Conservation (phyloP, 495 filamentous ascomycete genomes). For the Polyplosphaeria fusca region DNA sequence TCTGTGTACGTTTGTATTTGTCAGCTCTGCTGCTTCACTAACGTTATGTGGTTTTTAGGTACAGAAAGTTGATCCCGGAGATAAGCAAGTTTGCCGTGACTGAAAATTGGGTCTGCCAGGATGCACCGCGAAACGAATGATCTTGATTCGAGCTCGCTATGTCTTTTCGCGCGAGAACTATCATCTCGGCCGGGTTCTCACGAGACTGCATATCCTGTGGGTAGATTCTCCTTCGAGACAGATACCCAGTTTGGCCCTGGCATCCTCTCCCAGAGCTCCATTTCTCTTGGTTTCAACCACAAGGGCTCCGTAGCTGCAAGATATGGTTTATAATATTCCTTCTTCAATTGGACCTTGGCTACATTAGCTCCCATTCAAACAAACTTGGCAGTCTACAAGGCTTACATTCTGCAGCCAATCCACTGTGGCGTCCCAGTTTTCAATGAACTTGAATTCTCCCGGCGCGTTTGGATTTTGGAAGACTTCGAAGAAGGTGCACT, state of each 20-base stretch:
- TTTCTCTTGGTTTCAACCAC: constrained; percentile 44
- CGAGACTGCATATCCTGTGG: too few relatives aligned
- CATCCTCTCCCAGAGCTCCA: constrained; percentile 40
- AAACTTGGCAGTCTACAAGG: too few relatives aligned
- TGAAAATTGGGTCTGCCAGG: too few relatives aligned
- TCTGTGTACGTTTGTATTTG: too few relatives aligned
- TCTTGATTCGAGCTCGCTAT: too few relatives aligned
- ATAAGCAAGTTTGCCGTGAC: too few relatives aligned
- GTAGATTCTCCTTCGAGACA: constrained; percentile 11
- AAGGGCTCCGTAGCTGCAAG: constrained; percentile 48
- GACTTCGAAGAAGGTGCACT: constrained; percentile 51
- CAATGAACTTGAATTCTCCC: constrained; percentile 47
- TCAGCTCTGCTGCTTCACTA: too few relatives aligned
- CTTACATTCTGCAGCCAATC: constrained; percentile 47
- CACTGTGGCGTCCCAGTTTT: constrained; percentile 46
- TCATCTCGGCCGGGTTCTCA: too few relatives aligned
- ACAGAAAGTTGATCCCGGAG: too few relatives aligned
- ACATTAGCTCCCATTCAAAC: not conserved
- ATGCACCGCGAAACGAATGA: too few relatives aligned
- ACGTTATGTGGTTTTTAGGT: too few relatives aligned
- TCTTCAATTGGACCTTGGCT: constrained; percentile 47
- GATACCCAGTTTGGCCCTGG: constrained; percentile 9
- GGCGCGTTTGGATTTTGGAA: constrained; percentile 45
- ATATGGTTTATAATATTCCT: constrained; percentile 52
- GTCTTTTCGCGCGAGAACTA: too few relatives aligned